Base-by-base conservation (phyloP, 1,284 basidiomycete species). In the Sparassis latifolia region DNA sequence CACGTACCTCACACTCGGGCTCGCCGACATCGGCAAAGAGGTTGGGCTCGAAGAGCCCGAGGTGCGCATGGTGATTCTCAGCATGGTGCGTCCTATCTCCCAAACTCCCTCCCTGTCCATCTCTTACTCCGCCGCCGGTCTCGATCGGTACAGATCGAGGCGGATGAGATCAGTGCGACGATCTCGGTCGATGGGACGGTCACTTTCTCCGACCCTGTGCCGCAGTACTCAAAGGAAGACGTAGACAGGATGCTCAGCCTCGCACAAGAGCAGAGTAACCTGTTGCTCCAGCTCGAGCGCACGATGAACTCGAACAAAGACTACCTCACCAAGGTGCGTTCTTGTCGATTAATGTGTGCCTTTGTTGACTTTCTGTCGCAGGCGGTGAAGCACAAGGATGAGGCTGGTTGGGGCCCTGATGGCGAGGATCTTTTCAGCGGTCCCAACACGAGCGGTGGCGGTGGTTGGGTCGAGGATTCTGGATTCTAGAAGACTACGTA, bases 1-100 rank as follows among this genome's bases (percentile, higher is more conserved):
- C 47, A 90, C 89, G 4, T 93, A 91, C 61, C 75, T 89, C 41
- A 86, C 85, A 0, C 76, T 92, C 5, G 76, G 82, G 28, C 68
- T 93, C 5, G 63, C 69, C 0, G 86, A 91, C 53, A 86, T 93
- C 47, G 84, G 78, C 3, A 72, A 71, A 29, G 74, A 76, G 9
- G 74, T 88, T 42, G 79, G 77, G 33, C 76, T 84, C 39, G 70
- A 76, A 3, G 71, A 79, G 50, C 77, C 75, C 32, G 76, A 76
- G 40, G 80, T 87, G 9, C 73, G 80, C 32, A 68, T 68, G 3
- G 62, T 89, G 42, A 68, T 92, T 33, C 61, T 86, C 4, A 79
- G 75, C 62, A 91, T 92, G 85, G 89, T 90, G 54, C 49, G 76
- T 20, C 20, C 20, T 20, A 20, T 20, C 20, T 20, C 20, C 20